phyloP scores from a whole-genome alignment of 768 basidiomycete species.

The Mycena amicta region DNA sequence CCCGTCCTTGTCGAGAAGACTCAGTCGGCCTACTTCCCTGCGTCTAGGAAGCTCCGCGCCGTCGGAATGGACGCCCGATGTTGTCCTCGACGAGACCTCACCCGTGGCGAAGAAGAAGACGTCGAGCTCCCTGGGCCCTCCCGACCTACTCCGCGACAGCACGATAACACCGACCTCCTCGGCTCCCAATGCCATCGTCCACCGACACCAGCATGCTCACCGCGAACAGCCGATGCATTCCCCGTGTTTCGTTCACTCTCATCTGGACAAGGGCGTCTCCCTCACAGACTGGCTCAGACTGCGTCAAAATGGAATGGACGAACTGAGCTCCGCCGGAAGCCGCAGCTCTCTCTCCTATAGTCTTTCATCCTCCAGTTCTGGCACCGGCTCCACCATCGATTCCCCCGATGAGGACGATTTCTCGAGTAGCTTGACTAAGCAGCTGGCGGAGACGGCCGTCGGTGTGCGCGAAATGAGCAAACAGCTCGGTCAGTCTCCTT shows the following conservation, averaged over 20 bases:
- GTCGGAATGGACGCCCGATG: conserved; percentile 43
- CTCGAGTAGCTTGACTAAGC: conserved; percentile 80
- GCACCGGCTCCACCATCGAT: conserved; percentile 33
- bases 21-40: conserved; percentile 48
- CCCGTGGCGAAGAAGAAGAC: conserved; percentile 32
- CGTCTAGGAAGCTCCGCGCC: conserved; percentile 40
- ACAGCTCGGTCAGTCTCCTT: conserved; percentile 74
- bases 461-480: conserved; percentile 99
- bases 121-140: too few relatives aligned
- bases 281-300: conserved; percentile 72
- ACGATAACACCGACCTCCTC: conserved; percentile 26
- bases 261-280: conserved; percentile 81
- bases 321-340: conserved; percentile 23
- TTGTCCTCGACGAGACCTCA: conserved; percentile 45
- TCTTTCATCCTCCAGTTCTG: conserved; percentile 25
- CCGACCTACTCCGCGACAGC: too few relatives aligned
- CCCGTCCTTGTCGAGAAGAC: conserved; percentile 45
- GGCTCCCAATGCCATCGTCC: conserved; percentile 21
- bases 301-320: conserved; percentile 40
- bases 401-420: conserved; percentile 64
- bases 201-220: conserved; percentile 26
- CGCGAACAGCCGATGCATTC: conserved; percentile 51
- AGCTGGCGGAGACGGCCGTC: conserved; percentile 95
- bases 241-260: conserved; percentile 92
- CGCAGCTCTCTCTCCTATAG: conserved; percentile 21